Evolutionary conservation across 176 grass and related monocot species (phyloP), one percentile per base, ranked within the genome.

Genomic region (Guadua angustifolia): DNA sequence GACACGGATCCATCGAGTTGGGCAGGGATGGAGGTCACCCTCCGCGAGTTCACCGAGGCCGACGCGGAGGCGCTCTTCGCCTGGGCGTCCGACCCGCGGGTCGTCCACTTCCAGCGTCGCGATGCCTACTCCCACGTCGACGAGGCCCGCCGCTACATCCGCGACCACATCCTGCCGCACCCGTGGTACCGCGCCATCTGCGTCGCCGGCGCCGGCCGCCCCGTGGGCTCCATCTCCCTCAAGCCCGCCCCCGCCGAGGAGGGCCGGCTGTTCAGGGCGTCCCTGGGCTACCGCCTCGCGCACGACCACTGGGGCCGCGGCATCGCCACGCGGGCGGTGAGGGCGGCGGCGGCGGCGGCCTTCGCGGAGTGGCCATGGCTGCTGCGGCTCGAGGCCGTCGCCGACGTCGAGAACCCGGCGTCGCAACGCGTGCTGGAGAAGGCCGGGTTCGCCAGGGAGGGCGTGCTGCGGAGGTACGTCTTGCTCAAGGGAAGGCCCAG

Each of bases 341-440:
- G 44, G 62, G 15, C 45, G 74, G 88, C 53, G 7, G 58, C 70
- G 22, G 75, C 47, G 9, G 78, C 49, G 6, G 89, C 74, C 45
- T 85, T 94, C 68, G 81, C 77, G 46, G 86, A 82, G 62, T 88
- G 86, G 73, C 70, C 66, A 66, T 19, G 77, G 60, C 79, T 94
- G 90, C 50, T 36, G 78, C 84, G 90, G 36, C 86, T 97, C 24
- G 92, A 94, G 69, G 95, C 92, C 2, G 50, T 97, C 11, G 92
- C 90, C 1, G 90, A 97, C 64, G 74, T 93, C 14, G 92, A 86
- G 46, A 97, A 93, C 68, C 84, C 74, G 70, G 88, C 95, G 74
- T 94, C 92, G 78, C 95, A 94, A 74, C 86, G 92, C 29, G 90
- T 91, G 84, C 92, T 93, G 74, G 92, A 97, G 90, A 94, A 97